Evolutionary conservation across 2,329 filamentous ascomycete genomes (phyloP).

Genomic region (Aureobasidium subglaciale): DNA sequence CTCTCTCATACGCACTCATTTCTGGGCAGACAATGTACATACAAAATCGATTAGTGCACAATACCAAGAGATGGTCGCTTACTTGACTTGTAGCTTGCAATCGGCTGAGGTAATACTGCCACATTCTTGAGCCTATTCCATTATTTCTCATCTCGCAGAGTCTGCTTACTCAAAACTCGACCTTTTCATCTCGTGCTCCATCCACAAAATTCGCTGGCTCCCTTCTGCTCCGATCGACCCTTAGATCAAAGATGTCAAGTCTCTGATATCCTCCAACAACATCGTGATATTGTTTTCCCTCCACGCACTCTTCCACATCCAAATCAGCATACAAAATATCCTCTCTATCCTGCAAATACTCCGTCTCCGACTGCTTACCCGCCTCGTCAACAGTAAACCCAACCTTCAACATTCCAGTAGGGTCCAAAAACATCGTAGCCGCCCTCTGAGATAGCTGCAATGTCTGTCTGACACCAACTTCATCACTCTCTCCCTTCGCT

Average conservation of each 20-base stretch:
- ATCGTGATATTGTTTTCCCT: constrained; percentile 53
- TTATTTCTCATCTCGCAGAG: no score
- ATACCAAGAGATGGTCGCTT: no score
- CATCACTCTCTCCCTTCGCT: constrained; percentile 24
- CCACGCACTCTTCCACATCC: constrained; percentile 43
- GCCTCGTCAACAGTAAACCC: constrained; percentile 32
- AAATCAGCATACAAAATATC: constrained; percentile 48
- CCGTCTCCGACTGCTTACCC: constrained; percentile 21
- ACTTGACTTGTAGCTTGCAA: no score
- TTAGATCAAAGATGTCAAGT: constrained; percentile 47
- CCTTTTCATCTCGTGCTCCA: neutral
- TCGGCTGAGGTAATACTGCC: no score
- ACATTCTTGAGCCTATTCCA: no score
- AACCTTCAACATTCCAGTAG: constrained; percentile 37
- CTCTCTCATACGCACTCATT: neutral
- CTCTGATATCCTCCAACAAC: constrained; percentile 51
- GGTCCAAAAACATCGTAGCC: constrained; percentile 46
- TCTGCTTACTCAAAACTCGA: neutral
- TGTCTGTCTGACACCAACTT: constrained; percentile 26
- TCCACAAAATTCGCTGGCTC: constrained; percentile 28
- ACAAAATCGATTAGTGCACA: no score
- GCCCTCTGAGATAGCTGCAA: constrained; percentile 36
- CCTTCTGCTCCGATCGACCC: constrained; percentile 38
- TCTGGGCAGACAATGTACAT: no score
- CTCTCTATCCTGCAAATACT: constrained; percentile 40